Conservation (phyloP, 2,329 filamentous ascomycete genomes). For the Fusarium heterosporum region DNA sequence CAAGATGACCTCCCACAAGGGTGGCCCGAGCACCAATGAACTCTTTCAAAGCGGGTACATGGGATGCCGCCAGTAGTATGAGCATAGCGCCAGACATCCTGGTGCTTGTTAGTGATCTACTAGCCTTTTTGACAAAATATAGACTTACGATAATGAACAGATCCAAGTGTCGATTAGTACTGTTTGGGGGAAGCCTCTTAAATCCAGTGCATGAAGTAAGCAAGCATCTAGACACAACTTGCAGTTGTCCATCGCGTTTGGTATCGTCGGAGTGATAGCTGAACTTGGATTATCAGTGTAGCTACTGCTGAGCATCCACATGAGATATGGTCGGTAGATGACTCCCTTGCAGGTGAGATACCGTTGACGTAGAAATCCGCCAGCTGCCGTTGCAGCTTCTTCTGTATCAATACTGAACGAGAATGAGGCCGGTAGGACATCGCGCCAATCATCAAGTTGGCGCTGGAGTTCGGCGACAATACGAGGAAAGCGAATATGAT, state of each 20-base stretch:
- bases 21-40: conserved; percentile 55
- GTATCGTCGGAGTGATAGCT: conserved; percentile 43
- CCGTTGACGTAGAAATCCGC: conserved; percentile 62
- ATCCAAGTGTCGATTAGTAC: conserved; percentile 67
- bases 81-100: conserved; percentile 64
- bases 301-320: conserved; percentile 60
- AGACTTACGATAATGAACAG: conserved; percentile 62
- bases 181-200: conserved; percentile 62
- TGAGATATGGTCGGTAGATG: conserved; percentile 64
- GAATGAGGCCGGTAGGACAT: conserved; percentile 58
- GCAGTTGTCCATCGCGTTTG: conserved; percentile 56
- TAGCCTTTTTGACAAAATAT: rapidly evolving
- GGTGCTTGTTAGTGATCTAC: background rate
- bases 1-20: conserved; percentile 56
- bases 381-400: conserved; percentile 55
- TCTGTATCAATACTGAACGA: conserved; percentile 53
- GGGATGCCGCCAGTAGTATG: conserved; percentile 59
- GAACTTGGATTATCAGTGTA: conserved; percentile 40
- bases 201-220: conserved; percentile 61
- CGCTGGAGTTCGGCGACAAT: conserved; percentile 62
- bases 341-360: conserved; percentile 65
- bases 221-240: conserved; percentile 61
- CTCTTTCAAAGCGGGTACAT: conserved; percentile 52
- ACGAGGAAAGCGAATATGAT: conserved; percentile 59
- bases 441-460: conserved; percentile 62